Conservation (phyloP, 2,329 filamentous ascomycete genomes). For the Hyphodiscus sp. region DNA sequence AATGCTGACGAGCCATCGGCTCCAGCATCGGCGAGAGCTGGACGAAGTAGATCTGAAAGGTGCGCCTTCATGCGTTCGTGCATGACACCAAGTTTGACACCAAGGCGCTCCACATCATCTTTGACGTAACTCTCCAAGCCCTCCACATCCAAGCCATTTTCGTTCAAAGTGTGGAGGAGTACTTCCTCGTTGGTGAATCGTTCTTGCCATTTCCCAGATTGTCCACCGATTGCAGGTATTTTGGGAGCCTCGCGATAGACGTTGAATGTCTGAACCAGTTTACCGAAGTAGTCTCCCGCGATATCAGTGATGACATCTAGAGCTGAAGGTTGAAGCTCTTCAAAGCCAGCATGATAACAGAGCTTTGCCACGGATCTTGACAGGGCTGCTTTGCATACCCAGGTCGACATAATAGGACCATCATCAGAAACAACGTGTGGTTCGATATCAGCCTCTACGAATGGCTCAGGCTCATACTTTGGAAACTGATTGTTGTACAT, state of each 20-base stretch:
- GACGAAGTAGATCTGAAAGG: constrained; percentile 85
- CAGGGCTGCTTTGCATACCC: constrained; percentile 74
- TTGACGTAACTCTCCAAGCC: constrained; percentile 79
- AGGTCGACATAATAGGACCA: constrained; percentile 78
- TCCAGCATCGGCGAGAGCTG: constrained; percentile 74
- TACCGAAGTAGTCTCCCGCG: constrained; percentile 82
- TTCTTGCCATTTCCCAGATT: constrained; percentile 45
- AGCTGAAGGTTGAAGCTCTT: constrained; percentile 93
- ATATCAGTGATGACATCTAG: constrained; percentile 86
- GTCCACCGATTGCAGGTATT: constrained; percentile 46
- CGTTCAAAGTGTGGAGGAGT: constrained; percentile 75
- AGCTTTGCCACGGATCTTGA: constrained; percentile 91
- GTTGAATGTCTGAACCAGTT: constrained; percentile 72
- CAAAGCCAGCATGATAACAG: constrained; percentile 93
- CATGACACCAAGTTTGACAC: constrained; percentile 70
- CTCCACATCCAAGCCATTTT: constrained; percentile 78
- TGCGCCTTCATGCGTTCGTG: constrained; percentile 95
- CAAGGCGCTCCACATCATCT: constrained; percentile 85
- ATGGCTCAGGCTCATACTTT: constrained; percentile 87
- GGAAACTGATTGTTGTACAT: constrained; percentile 98
- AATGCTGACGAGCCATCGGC: constrained; percentile 85
- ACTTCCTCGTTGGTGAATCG: constrained; percentile 80
- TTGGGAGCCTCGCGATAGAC: constrained; percentile 80
- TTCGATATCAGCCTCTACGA: constrained; percentile 78
- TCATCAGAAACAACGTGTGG: constrained; percentile 86